Conservation (phyloP, 139 green algal genomes). For the Coccomyxa sp. region DNA sequence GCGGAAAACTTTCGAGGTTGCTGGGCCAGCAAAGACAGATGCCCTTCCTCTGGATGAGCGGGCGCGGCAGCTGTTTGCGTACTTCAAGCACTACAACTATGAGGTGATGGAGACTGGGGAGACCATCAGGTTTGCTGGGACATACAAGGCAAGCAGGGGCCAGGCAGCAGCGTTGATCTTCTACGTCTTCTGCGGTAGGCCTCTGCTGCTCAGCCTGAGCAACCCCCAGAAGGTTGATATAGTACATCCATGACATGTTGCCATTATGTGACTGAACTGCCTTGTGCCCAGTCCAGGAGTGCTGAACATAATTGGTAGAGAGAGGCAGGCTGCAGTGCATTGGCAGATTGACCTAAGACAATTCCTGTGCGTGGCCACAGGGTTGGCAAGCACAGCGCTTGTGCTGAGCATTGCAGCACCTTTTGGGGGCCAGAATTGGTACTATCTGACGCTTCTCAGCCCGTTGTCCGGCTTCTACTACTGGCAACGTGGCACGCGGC, state of each 20-base stretch:
- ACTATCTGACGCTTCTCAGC: conserved; percentile 63
- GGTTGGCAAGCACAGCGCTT: conserved; percentile 69
- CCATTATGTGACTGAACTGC: too few species aligned
- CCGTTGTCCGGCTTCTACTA: conserved; percentile 81
- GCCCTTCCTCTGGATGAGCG: conserved; percentile 62
- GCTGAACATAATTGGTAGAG: too few species aligned
- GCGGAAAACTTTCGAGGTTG: conserved; percentile 73
- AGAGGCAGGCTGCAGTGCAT: too few species aligned
- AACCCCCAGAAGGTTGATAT: too few species aligned
- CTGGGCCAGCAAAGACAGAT: conserved; percentile 29
- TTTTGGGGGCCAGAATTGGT: conserved; percentile 65
- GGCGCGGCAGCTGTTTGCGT: conserved; percentile 62
- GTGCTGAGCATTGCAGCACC: conserved; percentile 70
- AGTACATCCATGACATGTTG: too few species aligned
- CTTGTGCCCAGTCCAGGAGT: too few species aligned
- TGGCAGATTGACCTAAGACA: too few species aligned
- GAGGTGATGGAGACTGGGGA: conserved; percentile 77
- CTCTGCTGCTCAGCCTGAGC: background rate
- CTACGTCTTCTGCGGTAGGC: conserved; percentile 75
- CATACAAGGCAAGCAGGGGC: conserved; percentile 67
- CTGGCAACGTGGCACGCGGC: conserved; percentile 57
- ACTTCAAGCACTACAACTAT: conserved; percentile 74
- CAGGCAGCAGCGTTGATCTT: conserved; percentile 80
- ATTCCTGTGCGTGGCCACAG: conserved; percentile 19
- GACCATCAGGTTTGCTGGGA: conserved; percentile 83